Evolutionary conservation across 352 stramenopile genomes (phyloP), one percentile per base, ranked within the genome.

Genomic region (Lagenidium giganteum): DNA sequence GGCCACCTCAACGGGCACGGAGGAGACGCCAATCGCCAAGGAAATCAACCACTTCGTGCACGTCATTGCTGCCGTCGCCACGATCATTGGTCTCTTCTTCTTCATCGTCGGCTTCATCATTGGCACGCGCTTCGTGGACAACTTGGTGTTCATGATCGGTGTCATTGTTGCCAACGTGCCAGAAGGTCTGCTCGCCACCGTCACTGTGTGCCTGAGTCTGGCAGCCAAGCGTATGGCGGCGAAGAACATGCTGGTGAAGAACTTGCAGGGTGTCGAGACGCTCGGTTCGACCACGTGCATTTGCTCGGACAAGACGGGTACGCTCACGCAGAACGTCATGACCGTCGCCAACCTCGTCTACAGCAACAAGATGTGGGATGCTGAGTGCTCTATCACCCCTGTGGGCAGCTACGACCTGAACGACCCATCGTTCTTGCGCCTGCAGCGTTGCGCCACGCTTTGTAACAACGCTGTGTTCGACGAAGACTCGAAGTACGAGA

Each of bases 231-330:
- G 86, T 18, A 97, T 97, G 88, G 75, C 72, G 2, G 61, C 64
- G 27, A 96, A 96, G 63, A 90, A 84, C 42, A 88, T 97, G 42
- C 62, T 98, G 13, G 89, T 98, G n/a, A 97, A 97, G 70, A 95
- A 96, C 47, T 64, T 98, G 22, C 79, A 97, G 51, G 80, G 78
- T 37, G 84, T 97, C 12, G 88, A 98, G 64, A 97, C 88, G 8
- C 63, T 98, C 6, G 91, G 90, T 7, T 96, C 82, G 4, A 96
- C 86, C 3, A 95, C 73, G 17, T 93, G 76, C 51, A 98, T 98
- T 54, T 97, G 84, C 66, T 95, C 84, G n/a, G 94, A 98, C 58
- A 97, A 97, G 69, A 97, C 91, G 1, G 91, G 91, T 14, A 98
- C 93, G 38, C 66, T 98, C 13, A 98, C 93, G 16, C 69, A 92